phyloP scores from a whole-genome alignment of 108 stramenopile genomes.

The Conticribra weissflogii region DNA sequence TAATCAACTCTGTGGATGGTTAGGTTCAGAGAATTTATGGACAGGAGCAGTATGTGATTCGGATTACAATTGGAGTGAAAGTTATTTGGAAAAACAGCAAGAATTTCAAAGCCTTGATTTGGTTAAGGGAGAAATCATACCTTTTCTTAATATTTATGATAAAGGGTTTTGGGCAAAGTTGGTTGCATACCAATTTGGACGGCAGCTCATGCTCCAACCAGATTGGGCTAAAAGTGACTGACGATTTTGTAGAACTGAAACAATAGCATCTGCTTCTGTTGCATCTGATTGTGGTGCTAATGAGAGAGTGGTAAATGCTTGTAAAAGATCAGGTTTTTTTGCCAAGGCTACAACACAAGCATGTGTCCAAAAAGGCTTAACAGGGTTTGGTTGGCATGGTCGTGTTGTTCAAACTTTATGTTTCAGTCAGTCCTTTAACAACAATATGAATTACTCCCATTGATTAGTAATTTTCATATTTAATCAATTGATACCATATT shows the following conservation, averaged over 20 bases:
- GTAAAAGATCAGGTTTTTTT: conserved; percentile 37
- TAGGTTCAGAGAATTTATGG: conserved; percentile 6
- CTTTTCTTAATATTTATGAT: conserved; percentile 19
- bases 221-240: conserved; percentile 21
- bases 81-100: conserved; percentile 29
- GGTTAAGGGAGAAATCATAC: neutral
- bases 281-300: conserved; percentile 42
- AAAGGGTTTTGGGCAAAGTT: conserved; percentile 23
- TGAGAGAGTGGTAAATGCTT: conserved; percentile 34
- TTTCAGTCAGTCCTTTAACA: conserved; percentile 33
- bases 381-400: conserved; percentile 28
- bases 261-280: conserved; percentile 28
- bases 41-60: conserved; percentile 29
- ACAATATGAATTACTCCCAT: neutral
- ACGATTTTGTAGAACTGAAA: conserved; percentile 20
- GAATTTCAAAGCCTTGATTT: conserved; percentile 20
- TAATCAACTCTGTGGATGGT: conserved; percentile 31
- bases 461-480: neutral
- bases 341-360: conserved; percentile 15
- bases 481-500: no score
- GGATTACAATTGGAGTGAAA: conserved; percentile 13
- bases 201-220: conserved; percentile 29
- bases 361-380: conserved; percentile 24
- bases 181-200: conserved; percentile 10
- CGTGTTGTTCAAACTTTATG: conserved; percentile 37